phyloP scores from a whole-genome alignment of 495 filamentous ascomycete species.

The Saxophila tyrrhenica region DNA sequence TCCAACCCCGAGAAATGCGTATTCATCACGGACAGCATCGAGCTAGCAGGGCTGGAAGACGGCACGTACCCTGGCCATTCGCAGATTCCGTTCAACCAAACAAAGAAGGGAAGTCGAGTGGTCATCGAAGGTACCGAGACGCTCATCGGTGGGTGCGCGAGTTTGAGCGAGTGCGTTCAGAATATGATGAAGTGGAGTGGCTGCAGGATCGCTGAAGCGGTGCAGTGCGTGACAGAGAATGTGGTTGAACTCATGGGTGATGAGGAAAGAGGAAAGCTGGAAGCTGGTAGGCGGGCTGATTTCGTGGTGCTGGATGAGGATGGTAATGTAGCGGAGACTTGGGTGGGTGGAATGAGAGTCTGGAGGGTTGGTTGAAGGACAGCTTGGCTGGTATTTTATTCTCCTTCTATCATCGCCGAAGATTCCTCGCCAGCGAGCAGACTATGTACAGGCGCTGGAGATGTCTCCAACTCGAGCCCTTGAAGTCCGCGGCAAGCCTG shows the following conservation, averaged over 20 bases:
- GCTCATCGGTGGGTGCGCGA: conserved; percentile 35
- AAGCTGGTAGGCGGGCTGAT: conserved; percentile 36
- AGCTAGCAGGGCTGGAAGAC: conserved; percentile 43
- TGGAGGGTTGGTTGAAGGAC: conserved; percentile 1
- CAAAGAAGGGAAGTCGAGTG: conserved; percentile 32
- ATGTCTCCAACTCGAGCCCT: too few species aligned
- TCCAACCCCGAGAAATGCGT: conserved; percentile 44
- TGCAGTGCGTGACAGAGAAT: conserved; percentile 39
- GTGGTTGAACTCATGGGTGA: conserved; percentile 36
- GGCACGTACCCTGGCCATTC: conserved; percentile 42
- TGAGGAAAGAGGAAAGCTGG: conserved; percentile 28
- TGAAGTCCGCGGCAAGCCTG: too few species aligned
- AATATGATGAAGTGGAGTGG: conserved; percentile 37
- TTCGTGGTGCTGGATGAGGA: conserved; percentile 36
- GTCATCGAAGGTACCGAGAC: conserved; percentile 36
- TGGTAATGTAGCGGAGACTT: conserved; percentile 37
- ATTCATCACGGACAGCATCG: conserved; percentile 52
- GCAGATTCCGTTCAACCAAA: conserved; percentile 34
- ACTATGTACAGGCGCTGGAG: too few species aligned
- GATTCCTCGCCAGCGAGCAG: too few species aligned
- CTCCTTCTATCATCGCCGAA: too few species aligned
- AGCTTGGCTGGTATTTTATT: too few species aligned
- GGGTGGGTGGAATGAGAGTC: conserved; percentile 36
- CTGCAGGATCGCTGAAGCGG: conserved; percentile 35
- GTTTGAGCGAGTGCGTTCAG: conserved; percentile 33